These are phyloP conservation scores for Candida jianshihensis DNA, from an alignment of 805 yeast genomes.

Conservation along the genomic window DNA sequence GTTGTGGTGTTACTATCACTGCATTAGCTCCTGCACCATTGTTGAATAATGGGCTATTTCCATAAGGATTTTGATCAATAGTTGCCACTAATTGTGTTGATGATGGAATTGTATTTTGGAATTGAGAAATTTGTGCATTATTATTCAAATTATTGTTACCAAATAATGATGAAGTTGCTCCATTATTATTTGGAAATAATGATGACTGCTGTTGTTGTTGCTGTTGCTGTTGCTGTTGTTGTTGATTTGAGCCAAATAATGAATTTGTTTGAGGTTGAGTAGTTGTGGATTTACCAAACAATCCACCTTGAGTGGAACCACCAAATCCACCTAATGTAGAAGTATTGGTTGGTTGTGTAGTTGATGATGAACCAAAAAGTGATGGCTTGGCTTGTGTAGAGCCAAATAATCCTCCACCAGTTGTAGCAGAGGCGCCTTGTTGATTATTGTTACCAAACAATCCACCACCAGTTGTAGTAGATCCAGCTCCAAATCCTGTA, in stretches of 20 bases:
- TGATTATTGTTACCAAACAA: constrained; percentile 30
- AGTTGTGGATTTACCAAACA: constrained; percentile 17
- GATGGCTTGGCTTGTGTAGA: constrained; percentile 12
- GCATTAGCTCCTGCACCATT: constrained; percentile 29
- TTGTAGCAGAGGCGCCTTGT: constrained; percentile 3
- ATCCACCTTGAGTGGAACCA: constrained; percentile 23
- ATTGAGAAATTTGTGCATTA: constrained; percentile 16
- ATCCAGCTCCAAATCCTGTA: constrained; percentile 5
- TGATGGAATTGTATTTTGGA: constrained; percentile 14
- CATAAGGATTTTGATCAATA: constrained; percentile 63
- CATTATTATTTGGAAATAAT: constrained; percentile 2
- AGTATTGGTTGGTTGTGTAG: constrained; percentile 8
- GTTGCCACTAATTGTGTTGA: constrained; percentile 22
- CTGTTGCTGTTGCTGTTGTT: background rate
- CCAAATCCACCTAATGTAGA: constrained; percentile 6
- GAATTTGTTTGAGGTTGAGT: constrained; percentile 6
- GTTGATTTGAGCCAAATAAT: constrained; percentile 14
- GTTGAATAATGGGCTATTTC: constrained; percentile 63
- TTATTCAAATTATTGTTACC: constrained; percentile 23
- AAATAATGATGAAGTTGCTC: constrained; percentile 22
- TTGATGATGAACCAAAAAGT: constrained; percentile 9
- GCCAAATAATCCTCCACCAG: constrained; percentile 35
- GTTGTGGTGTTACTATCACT: constrained; percentile 28
- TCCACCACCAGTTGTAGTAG: constrained; percentile 24
- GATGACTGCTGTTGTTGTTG: too few species aligned